Percentiles rank a stretch among this genome's conserved stretches.
phyloP scores from a whole-genome alignment of 108 stramenopile genomes.

The Cyclotella choctawhatcheeana region DNA sequence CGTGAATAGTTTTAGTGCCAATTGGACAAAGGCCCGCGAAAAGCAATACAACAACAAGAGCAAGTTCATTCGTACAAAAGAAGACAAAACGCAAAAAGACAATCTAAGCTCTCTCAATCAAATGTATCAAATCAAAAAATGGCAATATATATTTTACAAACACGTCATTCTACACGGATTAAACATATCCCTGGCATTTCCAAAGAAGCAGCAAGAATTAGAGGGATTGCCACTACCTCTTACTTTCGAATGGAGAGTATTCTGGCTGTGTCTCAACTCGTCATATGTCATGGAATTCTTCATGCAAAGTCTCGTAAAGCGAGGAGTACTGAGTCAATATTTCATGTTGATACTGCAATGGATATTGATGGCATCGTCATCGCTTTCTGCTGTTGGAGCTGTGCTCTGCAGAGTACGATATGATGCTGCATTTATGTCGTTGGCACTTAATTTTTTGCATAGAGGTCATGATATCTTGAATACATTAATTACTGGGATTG shows the following conservation, averaged over 20 bases:
- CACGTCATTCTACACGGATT: slow-evolving; percentile 84
- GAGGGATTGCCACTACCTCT: slow-evolving; percentile 6
- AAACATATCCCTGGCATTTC: slow-evolving; percentile 62
- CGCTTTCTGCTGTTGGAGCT: slow-evolving; percentile 37
- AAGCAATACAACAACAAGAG: neutral
- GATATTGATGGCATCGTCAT: slow-evolving; percentile 62
- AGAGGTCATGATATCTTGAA: slow-evolving; percentile 67
- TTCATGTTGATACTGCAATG: slow-evolving; percentile 62
- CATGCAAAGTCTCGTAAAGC: slow-evolving; percentile 82
- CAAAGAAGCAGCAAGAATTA: neutral
- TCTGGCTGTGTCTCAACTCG: slow-evolving; percentile 78
- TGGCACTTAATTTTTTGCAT: slow-evolving; percentile 55
- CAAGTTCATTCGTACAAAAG: neutral
- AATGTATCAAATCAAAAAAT: slow-evolving; percentile 87
- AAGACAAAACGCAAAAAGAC: slow-evolving; percentile 14
- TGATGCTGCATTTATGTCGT: slow-evolving; percentile 21
- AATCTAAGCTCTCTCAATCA: slow-evolving; percentile 2
- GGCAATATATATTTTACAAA: slow-evolving; percentile 90
- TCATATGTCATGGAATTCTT: slow-evolving; percentile 91
- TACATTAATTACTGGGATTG: slow-evolving; percentile 21
- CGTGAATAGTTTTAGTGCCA: slow-evolving; percentile 77
- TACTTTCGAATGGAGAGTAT: slow-evolving; percentile 60
- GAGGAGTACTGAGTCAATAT: slow-evolving; percentile 52
- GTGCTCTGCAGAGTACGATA: slow-evolving; percentile 27
- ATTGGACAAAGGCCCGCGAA: slow-evolving; percentile 49